These are phyloP conservation scores for Naganishia sp. DNA, from an alignment of 1,284 basidiomycete genomes.

Conservation along the genomic window DNA sequence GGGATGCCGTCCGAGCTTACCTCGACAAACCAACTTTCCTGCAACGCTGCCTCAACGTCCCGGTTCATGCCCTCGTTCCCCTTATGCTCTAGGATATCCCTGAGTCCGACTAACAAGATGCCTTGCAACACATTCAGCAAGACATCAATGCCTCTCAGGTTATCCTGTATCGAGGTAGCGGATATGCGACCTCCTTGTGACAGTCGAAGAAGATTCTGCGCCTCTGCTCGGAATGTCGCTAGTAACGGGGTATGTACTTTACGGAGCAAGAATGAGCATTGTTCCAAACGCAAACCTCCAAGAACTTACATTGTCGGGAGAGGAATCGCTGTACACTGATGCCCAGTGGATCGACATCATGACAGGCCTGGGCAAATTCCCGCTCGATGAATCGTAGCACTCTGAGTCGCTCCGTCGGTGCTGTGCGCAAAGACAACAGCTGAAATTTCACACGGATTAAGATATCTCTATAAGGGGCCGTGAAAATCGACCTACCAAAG, in stretches of 20 bases:
- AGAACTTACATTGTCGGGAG: neutral
- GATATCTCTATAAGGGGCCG: neutral
- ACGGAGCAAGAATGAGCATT: neutral
- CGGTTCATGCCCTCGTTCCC: neutral
- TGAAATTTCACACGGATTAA: neutral
- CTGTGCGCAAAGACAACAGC: conserved; percentile 10
- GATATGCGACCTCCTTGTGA: neutral
- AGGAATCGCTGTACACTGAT: neutral
- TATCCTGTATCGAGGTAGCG: neutral
- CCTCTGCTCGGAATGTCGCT: conserved; percentile 6
- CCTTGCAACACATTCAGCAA: conserved; percentile 18
- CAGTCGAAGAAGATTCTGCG: conserved; percentile 1
- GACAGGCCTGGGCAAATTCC: conserved; percentile 15
- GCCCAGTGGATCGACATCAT: conserved; percentile 9
- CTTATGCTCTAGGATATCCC: neutral
- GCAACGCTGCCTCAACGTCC: neutral
- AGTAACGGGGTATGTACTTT: conserved; percentile 7
- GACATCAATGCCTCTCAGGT: neutral
- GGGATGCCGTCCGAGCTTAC: neutral
- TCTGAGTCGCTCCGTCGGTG: neutral
- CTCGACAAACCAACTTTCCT: conserved; percentile 12
- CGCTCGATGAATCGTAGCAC: conserved; percentile 12
- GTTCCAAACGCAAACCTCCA: no score
- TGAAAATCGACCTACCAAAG: neutral
- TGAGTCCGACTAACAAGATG: neutral